Conservation (phyloP, 768 basidiomycete genomes). For the Phylloporus scabripes region DNA sequence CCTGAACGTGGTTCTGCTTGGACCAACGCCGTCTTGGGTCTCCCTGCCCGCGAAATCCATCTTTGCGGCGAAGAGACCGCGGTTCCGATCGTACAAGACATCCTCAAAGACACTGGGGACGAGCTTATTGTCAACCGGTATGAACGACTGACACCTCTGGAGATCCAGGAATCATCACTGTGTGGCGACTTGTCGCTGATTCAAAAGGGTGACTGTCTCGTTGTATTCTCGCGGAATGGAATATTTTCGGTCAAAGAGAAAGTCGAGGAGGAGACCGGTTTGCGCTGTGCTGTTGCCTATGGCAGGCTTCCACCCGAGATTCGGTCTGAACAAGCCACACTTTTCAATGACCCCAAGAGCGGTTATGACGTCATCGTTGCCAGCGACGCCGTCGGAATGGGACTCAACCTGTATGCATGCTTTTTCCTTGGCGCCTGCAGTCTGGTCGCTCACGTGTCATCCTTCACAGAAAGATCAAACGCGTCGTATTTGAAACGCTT, state of each 20-base stretch:
- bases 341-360: conserved; percentile 85
- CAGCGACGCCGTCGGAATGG: conserved; percentile 96
- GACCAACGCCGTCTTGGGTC: conserved; percentile 75
- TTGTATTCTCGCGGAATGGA: conserved; percentile 69
- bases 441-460: neutral
- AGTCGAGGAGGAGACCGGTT: conserved; percentile 65
- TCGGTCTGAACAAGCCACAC: conserved; percentile 82
- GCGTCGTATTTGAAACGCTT: conserved; percentile 71
- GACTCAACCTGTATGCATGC: conserved; percentile 79
- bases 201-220: conserved; percentile 82
- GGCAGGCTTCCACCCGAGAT: conserved; percentile 90
- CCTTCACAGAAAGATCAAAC: conserved; percentile 74
- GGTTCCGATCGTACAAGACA: conserved; percentile 64
- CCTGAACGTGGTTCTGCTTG: conserved; percentile 72
- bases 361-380: conserved; percentile 87
- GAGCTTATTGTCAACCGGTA: conserved; percentile 77
- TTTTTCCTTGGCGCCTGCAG: neutral
- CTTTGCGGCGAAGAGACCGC: conserved; percentile 94
- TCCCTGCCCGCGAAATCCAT: conserved; percentile 78
- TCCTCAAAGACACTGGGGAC: conserved; percentile 79
- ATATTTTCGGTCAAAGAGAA: conserved; percentile 75
- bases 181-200: conserved; percentile 55
- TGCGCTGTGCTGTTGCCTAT: conserved; percentile 89
- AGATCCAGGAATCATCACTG: conserved; percentile 59
- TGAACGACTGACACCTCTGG: conserved; percentile 81